phyloP scores from a whole-genome alignment of 2,329 filamentous ascomycete species.

The Clarireedia hainanense region DNA sequence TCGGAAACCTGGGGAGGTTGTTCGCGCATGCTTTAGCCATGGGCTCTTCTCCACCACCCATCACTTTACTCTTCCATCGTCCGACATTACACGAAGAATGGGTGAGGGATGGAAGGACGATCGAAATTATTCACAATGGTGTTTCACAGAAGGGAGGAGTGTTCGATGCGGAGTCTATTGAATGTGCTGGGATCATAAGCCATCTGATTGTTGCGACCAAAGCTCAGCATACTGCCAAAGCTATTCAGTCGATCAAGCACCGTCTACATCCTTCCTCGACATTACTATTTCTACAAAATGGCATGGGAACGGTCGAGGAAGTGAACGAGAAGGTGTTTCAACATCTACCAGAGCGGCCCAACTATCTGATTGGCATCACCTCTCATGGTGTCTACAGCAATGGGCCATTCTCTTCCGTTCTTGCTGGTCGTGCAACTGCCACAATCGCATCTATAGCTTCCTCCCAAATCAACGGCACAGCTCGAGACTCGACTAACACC shows the following conservation, averaged over 20 bases:
- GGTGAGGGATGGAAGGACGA: conserved; percentile 21
- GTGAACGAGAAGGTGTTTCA: conserved; percentile 52
- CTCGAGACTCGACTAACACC: neutral
- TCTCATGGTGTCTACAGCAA: conserved; percentile 48
- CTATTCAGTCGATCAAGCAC: conserved; percentile 48
- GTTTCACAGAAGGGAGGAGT: conserved; percentile 15
- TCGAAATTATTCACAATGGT: conserved; percentile 19
- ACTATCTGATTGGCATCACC: conserved; percentile 62
- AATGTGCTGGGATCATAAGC: neutral
- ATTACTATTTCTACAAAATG: conserved; percentile 81
- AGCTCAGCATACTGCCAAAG: conserved; percentile 56
- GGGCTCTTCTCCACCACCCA: conserved; percentile 49
- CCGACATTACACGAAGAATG: conserved; percentile 42
- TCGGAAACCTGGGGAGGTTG: conserved; percentile 74
- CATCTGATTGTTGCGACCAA: conserved; percentile 78
- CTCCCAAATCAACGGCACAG: conserved; percentile 6
- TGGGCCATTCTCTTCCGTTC: conserved; percentile 43
- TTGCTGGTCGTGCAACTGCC: conserved; percentile 43
- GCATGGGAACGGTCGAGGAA: conserved; percentile 64
- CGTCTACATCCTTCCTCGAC: conserved; percentile 60
- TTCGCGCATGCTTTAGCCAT: conserved; percentile 64
- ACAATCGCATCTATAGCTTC: conserved; percentile 34
- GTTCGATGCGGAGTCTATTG: conserved; percentile 17
- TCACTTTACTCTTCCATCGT: conserved; percentile 75
- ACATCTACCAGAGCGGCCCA: conserved; percentile 49